Percentiles rank a stretch among this genome's conserved stretches.
phyloP scores from a whole-genome alignment of 2,329 filamentous ascomycete genomes.

The Fusarium napiforme region DNA sequence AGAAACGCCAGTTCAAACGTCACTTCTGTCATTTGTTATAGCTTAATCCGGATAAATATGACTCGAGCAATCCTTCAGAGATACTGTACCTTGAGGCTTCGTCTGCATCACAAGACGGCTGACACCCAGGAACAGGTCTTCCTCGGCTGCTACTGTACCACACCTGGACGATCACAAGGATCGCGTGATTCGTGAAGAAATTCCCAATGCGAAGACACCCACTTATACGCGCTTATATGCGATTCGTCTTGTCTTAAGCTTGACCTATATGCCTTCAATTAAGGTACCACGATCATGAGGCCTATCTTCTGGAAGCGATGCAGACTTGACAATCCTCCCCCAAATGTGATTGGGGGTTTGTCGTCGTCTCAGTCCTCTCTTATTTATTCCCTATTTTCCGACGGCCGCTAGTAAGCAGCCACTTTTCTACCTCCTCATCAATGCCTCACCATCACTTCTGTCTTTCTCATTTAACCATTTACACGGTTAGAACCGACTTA shows the following conservation, averaged over 20 bases:
- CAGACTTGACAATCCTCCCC: neutral
- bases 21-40: neutral
- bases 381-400: neutral
- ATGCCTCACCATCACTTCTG: neutral
- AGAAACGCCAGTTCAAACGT: neutral
- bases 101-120: neutral
- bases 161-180: neutral
- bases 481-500: neutral
- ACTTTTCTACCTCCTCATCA: neutral
- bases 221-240: neutral
- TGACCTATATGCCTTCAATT: conserved; percentile 19
- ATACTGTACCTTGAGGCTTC: neutral
- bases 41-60: conserved; percentile 11
- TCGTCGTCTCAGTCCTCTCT: neutral
- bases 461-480: neutral
- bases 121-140: conserved; percentile 3
- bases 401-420: neutral
- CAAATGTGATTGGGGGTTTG: neutral
- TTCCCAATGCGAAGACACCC: neutral
- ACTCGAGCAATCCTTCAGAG: neutral
- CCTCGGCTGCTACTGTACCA: neutral
- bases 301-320: conserved; percentile 1
- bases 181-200: conserved; percentile 7
- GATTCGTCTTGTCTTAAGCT: neutral
- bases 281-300: conserved; percentile 16